phyloP scores from a whole-genome alignment of 176 grass and related monocot species.

The Avena sativa region DNA sequence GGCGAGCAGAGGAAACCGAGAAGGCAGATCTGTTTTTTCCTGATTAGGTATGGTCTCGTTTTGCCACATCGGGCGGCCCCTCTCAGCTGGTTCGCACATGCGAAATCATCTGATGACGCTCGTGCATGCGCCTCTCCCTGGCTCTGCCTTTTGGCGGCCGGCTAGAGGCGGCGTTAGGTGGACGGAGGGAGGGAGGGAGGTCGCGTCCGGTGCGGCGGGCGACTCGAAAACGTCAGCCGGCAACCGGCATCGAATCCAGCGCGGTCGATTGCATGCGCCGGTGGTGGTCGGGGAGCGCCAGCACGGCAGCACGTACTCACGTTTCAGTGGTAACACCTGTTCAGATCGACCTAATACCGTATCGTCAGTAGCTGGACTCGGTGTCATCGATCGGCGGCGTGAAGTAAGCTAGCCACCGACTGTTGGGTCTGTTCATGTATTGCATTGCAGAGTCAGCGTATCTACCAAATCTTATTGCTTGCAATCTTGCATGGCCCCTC shows the following conservation, averaged over 20 bases:
- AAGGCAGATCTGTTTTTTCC: constrained; percentile 32
- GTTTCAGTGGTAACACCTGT: constrained; percentile 39
- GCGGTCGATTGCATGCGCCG: constrained; percentile 8
- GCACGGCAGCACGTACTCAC: constrained; percentile 8
- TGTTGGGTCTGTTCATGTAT: neutral
- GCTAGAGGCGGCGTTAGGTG: constrained; percentile 43
- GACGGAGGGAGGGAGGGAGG: neutral
- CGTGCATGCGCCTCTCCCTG: constrained; percentile 2
- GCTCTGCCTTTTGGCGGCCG: constrained; percentile 42
- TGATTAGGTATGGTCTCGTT: constrained; percentile 8
- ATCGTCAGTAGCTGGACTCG: constrained; percentile 32
- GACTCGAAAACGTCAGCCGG: constrained; percentile 46
- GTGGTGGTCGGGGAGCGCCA: neutral
- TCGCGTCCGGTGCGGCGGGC: neutral
- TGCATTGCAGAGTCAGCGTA: constrained; percentile 9
- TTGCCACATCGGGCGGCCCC: constrained; percentile 32
- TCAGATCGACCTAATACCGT: constrained; percentile 34
- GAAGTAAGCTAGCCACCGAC: constrained; percentile 50
- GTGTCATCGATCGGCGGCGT: constrained; percentile 36
- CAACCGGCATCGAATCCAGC: neutral
- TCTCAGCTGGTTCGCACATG: constrained; percentile 23
- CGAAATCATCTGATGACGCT: neutral
- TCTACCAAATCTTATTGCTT: neutral
- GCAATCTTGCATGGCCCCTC: no score
- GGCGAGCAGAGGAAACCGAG: constrained; percentile 25